These are phyloP conservation scores for Penicillium sp. DNA, from an alignment of 2,329 filamentous ascomycete species.

Conservation along the genomic window DNA sequence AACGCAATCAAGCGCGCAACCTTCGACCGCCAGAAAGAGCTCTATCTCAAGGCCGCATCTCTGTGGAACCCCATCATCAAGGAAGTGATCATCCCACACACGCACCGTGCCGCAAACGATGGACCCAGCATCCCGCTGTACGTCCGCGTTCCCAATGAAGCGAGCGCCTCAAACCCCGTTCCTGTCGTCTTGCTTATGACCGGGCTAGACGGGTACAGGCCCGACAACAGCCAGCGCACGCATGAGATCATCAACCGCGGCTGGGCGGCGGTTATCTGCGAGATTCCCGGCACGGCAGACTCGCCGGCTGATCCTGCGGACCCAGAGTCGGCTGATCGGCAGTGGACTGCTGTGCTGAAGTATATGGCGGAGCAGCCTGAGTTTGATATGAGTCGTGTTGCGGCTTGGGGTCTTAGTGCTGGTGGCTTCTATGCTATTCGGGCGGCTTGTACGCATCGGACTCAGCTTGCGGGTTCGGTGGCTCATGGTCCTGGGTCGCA, in stretches of 20 bases:
- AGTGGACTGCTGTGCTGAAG: conserved; percentile 63
- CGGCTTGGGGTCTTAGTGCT: conserved; percentile 65
- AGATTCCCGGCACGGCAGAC: conserved; percentile 68
- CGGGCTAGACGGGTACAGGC: conserved; percentile 60
- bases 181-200: conserved; percentile 59
- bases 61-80: conserved; percentile 59
- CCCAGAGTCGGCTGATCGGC: conserved; percentile 58
- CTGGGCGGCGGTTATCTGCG: conserved; percentile 63
- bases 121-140: conserved; percentile 63
- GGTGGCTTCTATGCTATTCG: conserved; percentile 70
- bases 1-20: conserved; percentile 57
- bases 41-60: conserved; percentile 59
- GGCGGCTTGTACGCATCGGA: conserved; percentile 65
- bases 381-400: conserved; percentile 59
- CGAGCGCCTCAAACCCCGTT: conserved; percentile 44
- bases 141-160: conserved; percentile 58
- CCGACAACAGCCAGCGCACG: conserved; percentile 53
- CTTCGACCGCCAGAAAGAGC: conserved; percentile 65
- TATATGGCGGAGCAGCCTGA: conserved; percentile 56
- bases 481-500: conserved; percentile 66
- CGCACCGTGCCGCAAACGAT: conserved; percentile 52
- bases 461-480: conserved; percentile 55
- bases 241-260: conserved; percentile 64
- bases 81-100: conserved; percentile 64
- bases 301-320: conserved; percentile 65